Evolutionary conservation across 768 basidiomycete species (phyloP).

Genomic region (Glaciozyma martinii): DNA sequence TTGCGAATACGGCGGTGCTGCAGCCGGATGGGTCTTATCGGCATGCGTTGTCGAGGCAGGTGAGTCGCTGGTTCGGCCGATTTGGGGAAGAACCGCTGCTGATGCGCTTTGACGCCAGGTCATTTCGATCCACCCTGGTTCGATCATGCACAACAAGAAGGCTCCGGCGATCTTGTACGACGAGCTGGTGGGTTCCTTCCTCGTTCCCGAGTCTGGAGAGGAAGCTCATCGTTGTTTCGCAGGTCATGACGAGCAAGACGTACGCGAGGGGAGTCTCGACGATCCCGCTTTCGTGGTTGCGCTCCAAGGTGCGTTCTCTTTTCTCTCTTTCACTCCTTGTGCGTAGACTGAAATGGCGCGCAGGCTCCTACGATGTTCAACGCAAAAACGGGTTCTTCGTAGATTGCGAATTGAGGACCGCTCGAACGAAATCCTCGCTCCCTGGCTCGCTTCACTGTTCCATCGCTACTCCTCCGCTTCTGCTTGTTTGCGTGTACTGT

Average conservation of each 20-base stretch:
- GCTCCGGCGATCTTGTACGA: constrained; percentile 82
- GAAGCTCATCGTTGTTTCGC: neutral
- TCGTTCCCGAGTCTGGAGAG: neutral
- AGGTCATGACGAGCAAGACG: constrained; percentile 72
- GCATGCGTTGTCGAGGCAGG: constrained; percentile 50
- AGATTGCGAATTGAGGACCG: no score
- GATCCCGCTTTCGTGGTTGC: constrained; percentile 54
- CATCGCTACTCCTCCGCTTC: no score
- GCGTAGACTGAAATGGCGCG: neutral
- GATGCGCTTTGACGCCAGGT: constrained; percentile 39
- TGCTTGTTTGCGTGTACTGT: no score
- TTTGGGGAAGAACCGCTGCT: neutral
- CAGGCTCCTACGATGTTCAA: neutral
- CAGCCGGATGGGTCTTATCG: constrained; percentile 74
- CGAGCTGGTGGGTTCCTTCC: constrained; percentile 56
- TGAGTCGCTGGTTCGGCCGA: constrained; percentile 24
- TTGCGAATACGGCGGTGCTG: constrained; percentile 72
- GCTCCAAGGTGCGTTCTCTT: neutral
- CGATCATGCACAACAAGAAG: constrained; percentile 69
- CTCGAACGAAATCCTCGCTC: no score
- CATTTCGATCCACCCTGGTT: constrained; percentile 87
- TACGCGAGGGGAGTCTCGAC: constrained; percentile 88
- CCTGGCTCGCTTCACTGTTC: no score
- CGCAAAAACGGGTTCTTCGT: neutral
- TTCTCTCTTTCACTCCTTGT: neutral